These are phyloP conservation scores for Microbotryum lychnidis-dioicae DNA, from an alignment of 1,284 basidiomycete species.

Conservation along the genomic window DNA sequence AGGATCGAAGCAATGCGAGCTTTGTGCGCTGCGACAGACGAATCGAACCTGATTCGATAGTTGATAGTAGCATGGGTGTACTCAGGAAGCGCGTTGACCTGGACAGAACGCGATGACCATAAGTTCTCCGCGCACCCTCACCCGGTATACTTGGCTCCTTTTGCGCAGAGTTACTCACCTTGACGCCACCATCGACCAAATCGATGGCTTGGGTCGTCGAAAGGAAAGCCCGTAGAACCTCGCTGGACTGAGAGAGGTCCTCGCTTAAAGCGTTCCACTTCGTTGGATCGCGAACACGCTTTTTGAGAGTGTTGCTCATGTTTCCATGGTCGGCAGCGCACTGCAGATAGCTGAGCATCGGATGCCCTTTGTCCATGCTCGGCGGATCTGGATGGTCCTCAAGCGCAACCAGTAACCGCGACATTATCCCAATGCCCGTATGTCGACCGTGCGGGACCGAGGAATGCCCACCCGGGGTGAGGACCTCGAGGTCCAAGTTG, in stretches of 20 bases:
- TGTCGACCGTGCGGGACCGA: conserved; percentile 28
- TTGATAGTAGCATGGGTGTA: conserved; percentile 45
- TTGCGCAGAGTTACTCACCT: conserved; percentile 39
- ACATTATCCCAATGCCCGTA: conserved; percentile 54
- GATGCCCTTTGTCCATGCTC: conserved; percentile 39
- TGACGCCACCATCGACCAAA: conserved; percentile 58
- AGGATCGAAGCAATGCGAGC: conserved; percentile 46
- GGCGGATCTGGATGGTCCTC: conserved; percentile 49
- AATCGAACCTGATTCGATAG: conserved; percentile 51
- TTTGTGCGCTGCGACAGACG: conserved; percentile 46
- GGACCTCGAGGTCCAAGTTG: conserved; percentile 31
- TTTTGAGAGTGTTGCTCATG: conserved; percentile 44
- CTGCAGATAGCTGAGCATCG: conserved; percentile 44
- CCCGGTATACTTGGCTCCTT: neutral
- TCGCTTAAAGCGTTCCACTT: conserved; percentile 45
- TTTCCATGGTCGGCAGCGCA: conserved; percentile 50
- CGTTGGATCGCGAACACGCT: conserved; percentile 41
- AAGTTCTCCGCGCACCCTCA: neutral
- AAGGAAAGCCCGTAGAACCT: conserved; percentile 44
- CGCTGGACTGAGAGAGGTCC: conserved; percentile 42
- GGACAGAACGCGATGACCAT: neutral
- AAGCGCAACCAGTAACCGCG: conserved; percentile 50
- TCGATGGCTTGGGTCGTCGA: conserved; percentile 64
- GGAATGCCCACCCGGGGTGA: conserved; percentile 34
- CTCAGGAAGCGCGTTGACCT: conserved; percentile 32